Evolutionary conservation across 345 rosid species (phyloP).

Genomic region (Pistacia integerrima): DNA sequence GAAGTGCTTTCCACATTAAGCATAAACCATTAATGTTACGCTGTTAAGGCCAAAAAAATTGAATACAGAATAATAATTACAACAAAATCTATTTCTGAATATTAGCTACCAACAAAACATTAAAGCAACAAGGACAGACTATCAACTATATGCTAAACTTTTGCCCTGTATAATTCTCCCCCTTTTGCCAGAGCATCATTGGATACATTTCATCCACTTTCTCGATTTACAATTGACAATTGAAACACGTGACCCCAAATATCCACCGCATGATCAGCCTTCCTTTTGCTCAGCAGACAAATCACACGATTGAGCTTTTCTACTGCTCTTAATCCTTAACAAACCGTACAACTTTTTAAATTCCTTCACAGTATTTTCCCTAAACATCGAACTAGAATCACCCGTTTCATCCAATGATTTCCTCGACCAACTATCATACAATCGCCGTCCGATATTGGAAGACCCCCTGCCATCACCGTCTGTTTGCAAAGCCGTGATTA

Average conservation of each 20-base stretch:
- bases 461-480: constrained; percentile 64
- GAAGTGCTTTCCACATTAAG: neutral
- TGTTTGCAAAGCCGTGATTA: constrained; percentile 72
- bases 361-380: constrained; percentile 67
- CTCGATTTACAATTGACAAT: neutral
- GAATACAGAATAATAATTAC: neutral
- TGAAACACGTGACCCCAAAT: constrained; percentile 14
- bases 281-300: constrained; percentile 26
- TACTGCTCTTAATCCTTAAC: constrained; percentile 51
- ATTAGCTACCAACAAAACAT: neutral
- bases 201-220: neutral
- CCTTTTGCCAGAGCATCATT: neutral
- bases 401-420: constrained; percentile 36
- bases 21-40: neutral
- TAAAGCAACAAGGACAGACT: neutral
- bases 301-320: constrained; percentile 55
- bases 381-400: constrained; percentile 45
- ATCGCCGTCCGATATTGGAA: constrained; percentile 36
- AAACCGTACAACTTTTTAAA: constrained; percentile 70
- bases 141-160: neutral
- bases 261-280: constrained; percentile 19
- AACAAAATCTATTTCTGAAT: constrained; percentile 7
- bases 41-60: neutral
- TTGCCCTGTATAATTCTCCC: neutral
- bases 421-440: constrained; percentile 35